Evolutionary conservation across 148 eudicot genomes (phyloP).

Genomic region (Camellia granthamiana): DNA sequence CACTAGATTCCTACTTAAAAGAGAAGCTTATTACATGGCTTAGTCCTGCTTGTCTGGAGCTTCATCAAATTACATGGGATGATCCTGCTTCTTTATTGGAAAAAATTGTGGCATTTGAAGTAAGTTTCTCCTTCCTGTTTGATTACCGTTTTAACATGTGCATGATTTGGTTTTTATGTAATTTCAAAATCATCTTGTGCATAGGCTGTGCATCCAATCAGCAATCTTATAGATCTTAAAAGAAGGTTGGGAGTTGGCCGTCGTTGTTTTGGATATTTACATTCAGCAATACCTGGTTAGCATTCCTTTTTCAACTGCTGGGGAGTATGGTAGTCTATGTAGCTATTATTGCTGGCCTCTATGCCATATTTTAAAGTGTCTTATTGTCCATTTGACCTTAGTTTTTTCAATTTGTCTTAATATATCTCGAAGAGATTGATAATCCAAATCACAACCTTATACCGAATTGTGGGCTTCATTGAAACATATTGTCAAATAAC

Average conservation of each 20-base stretch:
- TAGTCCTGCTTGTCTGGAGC: constrained; percentile 93
- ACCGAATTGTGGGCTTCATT: not conserved
- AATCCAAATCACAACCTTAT: not conserved
- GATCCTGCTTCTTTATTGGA: constrained; percentile 96
- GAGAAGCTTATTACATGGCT: constrained; percentile 95
- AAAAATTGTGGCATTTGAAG: constrained; percentile 95
- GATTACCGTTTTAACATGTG: constrained; percentile 7
- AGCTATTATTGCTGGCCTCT: not conserved
- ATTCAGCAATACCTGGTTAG: constrained; percentile 97
- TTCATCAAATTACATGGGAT: constrained; percentile 89
- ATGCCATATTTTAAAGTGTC: not conserved
- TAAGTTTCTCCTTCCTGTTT: constrained; percentile 24
- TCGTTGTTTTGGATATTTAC: constrained; percentile 94
- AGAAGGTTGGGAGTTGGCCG: constrained; percentile 91
- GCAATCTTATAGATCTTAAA: constrained; percentile 88
- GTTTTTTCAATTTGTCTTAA: not conserved
- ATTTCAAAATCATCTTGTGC: constrained; percentile 30
- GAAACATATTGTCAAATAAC: constrained; percentile 1
- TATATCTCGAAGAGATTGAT: not conserved
- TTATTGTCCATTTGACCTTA: not conserved
- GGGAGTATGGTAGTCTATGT: not conserved
- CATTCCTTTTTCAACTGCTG: constrained; percentile 9
- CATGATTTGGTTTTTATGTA: constrained; percentile 9
- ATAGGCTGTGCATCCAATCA: constrained; percentile 99
- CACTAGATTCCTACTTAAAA: constrained; percentile 86